Evolutionary conservation across 306 rosid genomes (phyloP).

Genomic region (Lathyrus tuberosus): DNA sequence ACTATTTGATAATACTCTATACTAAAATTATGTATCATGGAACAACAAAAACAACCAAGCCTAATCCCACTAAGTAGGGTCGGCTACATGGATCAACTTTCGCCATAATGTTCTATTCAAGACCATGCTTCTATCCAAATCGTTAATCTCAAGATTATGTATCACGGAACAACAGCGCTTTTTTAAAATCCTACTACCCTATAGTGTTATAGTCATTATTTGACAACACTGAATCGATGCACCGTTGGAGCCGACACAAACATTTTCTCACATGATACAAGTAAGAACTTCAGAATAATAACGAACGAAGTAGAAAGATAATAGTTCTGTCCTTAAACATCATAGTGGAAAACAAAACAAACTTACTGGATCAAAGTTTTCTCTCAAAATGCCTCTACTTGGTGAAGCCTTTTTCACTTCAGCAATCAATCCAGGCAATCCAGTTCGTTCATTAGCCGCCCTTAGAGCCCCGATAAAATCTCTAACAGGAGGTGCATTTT

Average conservation of each 20-base stretch:
- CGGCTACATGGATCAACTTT: no score
- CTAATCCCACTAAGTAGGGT: no score
- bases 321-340: not conserved
- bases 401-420: slow-evolving; percentile 99
- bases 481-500: slow-evolving; percentile 72
- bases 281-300: slow-evolving; percentile 16
- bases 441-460: slow-evolving; percentile 73
- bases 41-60: not conserved
- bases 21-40: not conserved
- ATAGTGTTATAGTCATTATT: not conserved
- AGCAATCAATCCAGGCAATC: slow-evolving; percentile 92
- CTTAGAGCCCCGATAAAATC: slow-evolving; percentile 85
- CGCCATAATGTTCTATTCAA: no score
- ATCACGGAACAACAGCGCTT: not conserved
- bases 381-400: slow-evolving; percentile 91
- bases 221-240: not conserved
- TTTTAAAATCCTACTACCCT: not conserved
- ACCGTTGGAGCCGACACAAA: not conserved
- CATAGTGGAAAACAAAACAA: not conserved
- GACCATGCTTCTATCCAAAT: no score
- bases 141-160: no score
- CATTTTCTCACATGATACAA: slow-evolving; percentile 12
- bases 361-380: slow-evolving; percentile 89
- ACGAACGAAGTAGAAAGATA: slow-evolving; percentile 7
- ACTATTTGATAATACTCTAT: not conserved